Base-by-base conservation (phyloP, 2,329 filamentous ascomycete genomes). In the Xylariales sp. region DNA sequence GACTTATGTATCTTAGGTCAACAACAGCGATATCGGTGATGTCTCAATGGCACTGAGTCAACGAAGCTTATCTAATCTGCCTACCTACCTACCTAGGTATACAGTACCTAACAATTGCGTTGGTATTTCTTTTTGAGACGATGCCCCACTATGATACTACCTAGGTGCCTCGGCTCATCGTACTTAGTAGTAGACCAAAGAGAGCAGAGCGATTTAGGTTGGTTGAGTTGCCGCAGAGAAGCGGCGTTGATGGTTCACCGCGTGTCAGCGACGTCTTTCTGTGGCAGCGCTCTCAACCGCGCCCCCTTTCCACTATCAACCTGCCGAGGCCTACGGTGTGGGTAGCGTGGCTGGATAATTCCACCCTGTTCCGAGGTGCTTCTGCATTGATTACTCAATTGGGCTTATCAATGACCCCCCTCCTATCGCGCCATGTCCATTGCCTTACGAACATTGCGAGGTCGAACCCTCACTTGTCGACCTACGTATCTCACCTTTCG, bases 381-480 rank as follows among this genome's bases (percentile, higher is more conserved):
- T 32, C 2, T 34, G 58, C 32, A 28, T 48, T n/a, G 50, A 48
- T 57, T 18, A 5, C 52, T 60, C 32, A 52, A 64, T 41, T 8
- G 16, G 69, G 67, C 61, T 69, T 61, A 63, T 68, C 41, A 7
- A 28, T 28, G 60, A 57, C 54, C 54, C 54, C 62, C 43, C 43
- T 30, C 67, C 43, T 36, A 71, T 71, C 67, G 61, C 71, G 64
- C 60, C 68, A 65, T 71, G 67, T 67, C 66, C 8, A n/a, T 63
- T 49, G 28, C 65, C 28, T 50, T 71, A 45, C 67, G 74, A 50
- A 50, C 56, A 12, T 45, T 74, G 48, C 73, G 68, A 73, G 64
- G 67, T 65, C 68, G 62, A 23, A 57, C 53, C 67, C 66, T 74
- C 67, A 54, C 69, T 64, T 67, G 62, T 55, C 64, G 67, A 54